phyloP scores from a whole-genome alignment of 169 alveolate species.

The Plasmodium coatneyi region DNA sequence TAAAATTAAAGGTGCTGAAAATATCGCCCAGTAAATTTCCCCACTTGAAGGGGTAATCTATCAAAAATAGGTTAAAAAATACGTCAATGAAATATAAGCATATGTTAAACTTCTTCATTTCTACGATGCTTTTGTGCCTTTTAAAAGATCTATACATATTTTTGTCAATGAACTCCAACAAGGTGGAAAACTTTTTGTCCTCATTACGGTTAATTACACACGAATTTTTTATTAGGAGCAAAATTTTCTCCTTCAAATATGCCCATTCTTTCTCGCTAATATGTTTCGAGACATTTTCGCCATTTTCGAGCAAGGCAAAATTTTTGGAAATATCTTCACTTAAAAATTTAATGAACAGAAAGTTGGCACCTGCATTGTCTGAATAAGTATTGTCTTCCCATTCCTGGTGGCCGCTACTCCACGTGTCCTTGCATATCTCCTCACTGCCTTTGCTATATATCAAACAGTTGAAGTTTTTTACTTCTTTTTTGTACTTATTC shows the following conservation, averaged over 20 bases:
- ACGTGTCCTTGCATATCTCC: background rate
- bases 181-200: background rate
- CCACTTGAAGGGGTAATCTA: constrained; percentile 67
- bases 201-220: constrained; percentile 29
- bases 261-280: constrained; percentile 51
- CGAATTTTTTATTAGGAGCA: constrained; percentile 46
- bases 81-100: constrained; percentile 73
- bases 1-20: constrained; percentile 38
- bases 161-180: constrained; percentile 20
- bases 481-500: constrained; percentile 56
- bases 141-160: constrained; percentile 65
- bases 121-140: constrained; percentile 53
- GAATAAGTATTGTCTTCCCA: background rate
- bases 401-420: background rate
- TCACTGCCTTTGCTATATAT: constrained; percentile 48
- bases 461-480: constrained; percentile 28
- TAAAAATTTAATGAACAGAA: constrained; percentile 28
- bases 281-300: constrained; percentile 15
- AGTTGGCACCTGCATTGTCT: background rate
- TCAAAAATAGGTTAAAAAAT: constrained; percentile 41
- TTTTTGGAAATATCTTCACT: constrained; percentile 34
- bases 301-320: constrained; percentile 22
- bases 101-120: constrained; percentile 62
- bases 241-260: constrained; percentile 48
- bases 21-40: constrained; percentile 32